Percentiles rank a stretch among this genome's conserved stretches.
Evolutionary conservation across 1,284 basidiomycete genomes (phyloP).

Genomic region (Apiotrichum akiyoshidainum): DNA sequence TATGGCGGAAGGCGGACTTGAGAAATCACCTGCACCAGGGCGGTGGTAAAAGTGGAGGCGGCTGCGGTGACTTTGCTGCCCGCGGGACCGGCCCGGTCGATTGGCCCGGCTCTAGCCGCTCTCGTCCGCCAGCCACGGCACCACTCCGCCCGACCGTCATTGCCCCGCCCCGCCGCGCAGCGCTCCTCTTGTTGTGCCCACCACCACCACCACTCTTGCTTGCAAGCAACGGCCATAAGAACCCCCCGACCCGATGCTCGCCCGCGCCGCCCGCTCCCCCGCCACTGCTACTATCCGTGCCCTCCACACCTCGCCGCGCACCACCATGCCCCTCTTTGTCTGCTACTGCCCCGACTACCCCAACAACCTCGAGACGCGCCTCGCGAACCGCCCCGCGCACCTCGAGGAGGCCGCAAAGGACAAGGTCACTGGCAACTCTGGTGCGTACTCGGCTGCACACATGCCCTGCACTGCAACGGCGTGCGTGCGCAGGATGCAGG

Average conservation of each 20-base stretch:
- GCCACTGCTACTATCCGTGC: background rate
- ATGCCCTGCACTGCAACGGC: too few species aligned
- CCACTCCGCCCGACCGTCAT: background rate
- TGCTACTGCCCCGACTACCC: slow-evolving; percentile 47
- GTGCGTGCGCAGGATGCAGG: too few species aligned
- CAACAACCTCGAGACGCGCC: slow-evolving; percentile 36
- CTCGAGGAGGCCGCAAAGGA: slow-evolving; percentile 21
- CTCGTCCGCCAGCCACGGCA: too few species aligned
- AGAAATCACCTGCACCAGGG: too few species aligned
- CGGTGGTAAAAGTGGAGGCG: too few species aligned
- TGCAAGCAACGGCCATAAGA: background rate
- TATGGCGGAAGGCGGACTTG: too few species aligned
- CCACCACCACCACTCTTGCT: background rate
- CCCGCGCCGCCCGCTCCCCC: background rate
- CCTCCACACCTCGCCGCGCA: slow-evolving; percentile 5
- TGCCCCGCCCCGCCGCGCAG: background rate
- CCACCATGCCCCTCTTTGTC: slow-evolving; percentile 37
- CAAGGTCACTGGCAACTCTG: slow-evolving; percentile 17
- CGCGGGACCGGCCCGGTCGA: too few species aligned
- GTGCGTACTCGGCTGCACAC: background rate
- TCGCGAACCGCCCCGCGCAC: slow-evolving; percentile 39
- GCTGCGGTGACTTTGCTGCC: too few species aligned
- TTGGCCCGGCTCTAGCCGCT: too few species aligned
- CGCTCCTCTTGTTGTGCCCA: background rate
- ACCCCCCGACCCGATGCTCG: background rate